These are phyloP conservation scores for Penicillium sp. DNA, from an alignment of 2,329 filamentous ascomycete species.

Conservation along the genomic window DNA sequence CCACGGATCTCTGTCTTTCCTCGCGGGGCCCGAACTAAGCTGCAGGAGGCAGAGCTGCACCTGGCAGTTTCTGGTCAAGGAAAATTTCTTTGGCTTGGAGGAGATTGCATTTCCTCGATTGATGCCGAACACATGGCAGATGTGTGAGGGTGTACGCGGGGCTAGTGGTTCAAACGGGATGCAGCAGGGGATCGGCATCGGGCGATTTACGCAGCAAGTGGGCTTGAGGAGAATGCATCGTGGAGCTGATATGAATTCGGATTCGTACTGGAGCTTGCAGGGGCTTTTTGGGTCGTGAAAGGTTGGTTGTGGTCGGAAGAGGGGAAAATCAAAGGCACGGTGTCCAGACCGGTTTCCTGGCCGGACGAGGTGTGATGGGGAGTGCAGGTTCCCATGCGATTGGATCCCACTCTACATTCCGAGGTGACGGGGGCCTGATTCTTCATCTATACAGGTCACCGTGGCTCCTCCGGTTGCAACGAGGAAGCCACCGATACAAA, in stretches of 20 bases:
- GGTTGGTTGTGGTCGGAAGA: not conserved
- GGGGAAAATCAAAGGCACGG: not conserved
- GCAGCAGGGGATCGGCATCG: too few species aligned
- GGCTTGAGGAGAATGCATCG: too few species aligned
- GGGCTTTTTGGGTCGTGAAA: too few species aligned
- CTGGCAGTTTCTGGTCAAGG: constrained; percentile 17
- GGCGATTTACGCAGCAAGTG: too few species aligned
- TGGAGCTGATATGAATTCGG: too few species aligned
- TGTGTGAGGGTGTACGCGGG: constrained; percentile 8
- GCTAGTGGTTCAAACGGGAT: too few species aligned
- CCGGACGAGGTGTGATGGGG: constrained; percentile 8
- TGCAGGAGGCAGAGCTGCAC: constrained; percentile 21
- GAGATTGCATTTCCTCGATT: constrained; percentile 4
- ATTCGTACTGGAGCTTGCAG: too few species aligned
- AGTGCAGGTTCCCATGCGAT: constrained; percentile 10
- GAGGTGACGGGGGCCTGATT: not conserved
- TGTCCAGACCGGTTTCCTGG: too few species aligned
- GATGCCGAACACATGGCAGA: constrained; percentile 18
- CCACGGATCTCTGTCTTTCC: constrained; percentile 24
- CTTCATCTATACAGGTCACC: too few species aligned
- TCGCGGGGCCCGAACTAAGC: constrained; percentile 17
- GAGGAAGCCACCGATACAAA: too few species aligned
- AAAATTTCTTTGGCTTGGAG: constrained; percentile 1
- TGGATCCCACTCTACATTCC: too few species aligned
- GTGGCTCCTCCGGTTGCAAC: too few species aligned